Evolutionary conservation across 140 eudicot species (phyloP), one percentile per base, ranked within the genome.

Genomic region (Erigeron philadelphicus): DNA sequence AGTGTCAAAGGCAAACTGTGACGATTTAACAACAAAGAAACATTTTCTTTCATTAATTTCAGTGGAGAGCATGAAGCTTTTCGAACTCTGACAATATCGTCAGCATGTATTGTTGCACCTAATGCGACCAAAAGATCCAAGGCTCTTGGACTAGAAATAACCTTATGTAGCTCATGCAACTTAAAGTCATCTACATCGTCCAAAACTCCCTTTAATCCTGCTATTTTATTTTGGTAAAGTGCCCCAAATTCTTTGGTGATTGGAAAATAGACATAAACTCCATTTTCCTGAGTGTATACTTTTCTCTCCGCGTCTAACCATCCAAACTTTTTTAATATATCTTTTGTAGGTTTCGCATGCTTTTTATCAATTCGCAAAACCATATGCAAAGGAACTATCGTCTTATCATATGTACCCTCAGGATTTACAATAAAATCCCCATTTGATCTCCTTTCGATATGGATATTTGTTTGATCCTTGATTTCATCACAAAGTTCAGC

Each of bases 231-330:
- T 11, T 79, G 81, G 60, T 64, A 82, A 62, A 89, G 8, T 38
- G 74, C 60, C 66, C 84, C 80, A 74, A 93, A 89, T 13, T 75
- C 83, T 72, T 79, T 81, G 0, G 83, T 81, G 54, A 93, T 72
- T 17, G 99, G 99, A 47, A 93, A 87, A 77, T 84, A 93, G 57
- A 93, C 76, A 77, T 79, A 67, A 65, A 40, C 49, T 16, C 95
- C 94, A 41, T 74, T 83, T 74, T 87, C 90, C 53, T 69, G 81
- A 38, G 96, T 73, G 64, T 86, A 87, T 40, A 83, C 99, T 81
- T 83, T 93, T 78, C 99, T 84, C 54, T 75, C 86, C 15, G 78
- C 77, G 81, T 93, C 99, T 74, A 93, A 86, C 99, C 99, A 93
- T 75, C 88, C 89, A 75, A 83, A 89, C 55, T 75, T 89, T 66